Evolutionary conservation across 2,329 filamentous ascomycete species (phyloP), one percentile per base, ranked within the genome.

Genomic region (Fusarium newnesense): DNA sequence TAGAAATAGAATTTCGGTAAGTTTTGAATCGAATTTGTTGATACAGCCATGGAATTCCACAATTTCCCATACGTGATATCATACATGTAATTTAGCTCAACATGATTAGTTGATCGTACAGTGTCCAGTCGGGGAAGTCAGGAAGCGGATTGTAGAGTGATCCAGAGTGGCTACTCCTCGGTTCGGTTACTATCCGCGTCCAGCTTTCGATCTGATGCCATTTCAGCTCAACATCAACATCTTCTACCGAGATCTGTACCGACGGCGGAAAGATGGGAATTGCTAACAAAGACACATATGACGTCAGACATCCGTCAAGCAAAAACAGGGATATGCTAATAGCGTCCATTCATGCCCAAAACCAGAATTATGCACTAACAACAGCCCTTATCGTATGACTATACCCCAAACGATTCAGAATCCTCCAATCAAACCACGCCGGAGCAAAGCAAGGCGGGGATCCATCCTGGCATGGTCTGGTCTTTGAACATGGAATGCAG

Each of bases 41-140:
- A 37, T 26, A 19, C 2, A 12, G 9, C 2, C 0, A 18, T 28
- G 0, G 24, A 4, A 12, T 28, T n/a, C 24, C 18, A 28, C 6
- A 26, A 52, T 19, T 52, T 5, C 3, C n/a, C 11, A 8, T 13
- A 26, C 26, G 16, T 21, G 49, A 52, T 21, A 36, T 36, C 8
- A 21, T 32, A 36, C 7, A 11, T 52, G 12, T 24, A 12, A 21
- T 16, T 6, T 11, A 52, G 24, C 15, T 24, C 26, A 16, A n/a
- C 8, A 32, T 19, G n/a, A 15, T 12, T 11, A 52, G 8, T 24
- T 19, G 16, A 4, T 10, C 12, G 13, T 39, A 40, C 10, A 21
- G 34, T 40, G 9, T 54, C 50, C 34, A 28, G 28, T 53, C 9
- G 9, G 50, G 50, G 10, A 28, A n/a, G 4, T 18, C 34, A n/a